These are phyloP conservation scores for Sporobolomyces roseus DNA, from an alignment of 768 basidiomycete genomes.

Conservation along the genomic window DNA sequence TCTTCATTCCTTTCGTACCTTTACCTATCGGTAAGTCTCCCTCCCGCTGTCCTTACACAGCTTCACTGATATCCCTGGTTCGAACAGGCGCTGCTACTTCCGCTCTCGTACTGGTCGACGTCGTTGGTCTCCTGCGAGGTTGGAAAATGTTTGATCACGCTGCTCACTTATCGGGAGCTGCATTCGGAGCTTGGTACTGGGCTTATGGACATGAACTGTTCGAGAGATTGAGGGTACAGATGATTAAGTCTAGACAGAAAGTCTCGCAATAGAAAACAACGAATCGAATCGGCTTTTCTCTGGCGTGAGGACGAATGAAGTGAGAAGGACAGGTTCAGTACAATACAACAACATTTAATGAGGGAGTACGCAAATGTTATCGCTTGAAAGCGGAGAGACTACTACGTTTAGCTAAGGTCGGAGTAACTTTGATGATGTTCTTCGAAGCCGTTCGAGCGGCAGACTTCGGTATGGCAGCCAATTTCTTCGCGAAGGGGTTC, in stretches of 20 bases:
- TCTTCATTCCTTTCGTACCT: constrained; percentile 40
- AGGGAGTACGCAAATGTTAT: neutral
- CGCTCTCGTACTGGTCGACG: constrained; percentile 26
- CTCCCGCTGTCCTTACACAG: too few species aligned
- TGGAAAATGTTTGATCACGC: constrained; percentile 41
- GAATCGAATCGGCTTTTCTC: neutral
- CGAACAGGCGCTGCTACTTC: constrained; percentile 18
- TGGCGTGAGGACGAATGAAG: too few species aligned
- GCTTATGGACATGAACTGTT: constrained; percentile 1
- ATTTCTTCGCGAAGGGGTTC: constrained; percentile 11
- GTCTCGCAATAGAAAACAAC: too few species aligned
- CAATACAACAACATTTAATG: neutral
- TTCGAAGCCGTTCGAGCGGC: neutral
- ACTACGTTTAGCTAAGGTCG: neutral
- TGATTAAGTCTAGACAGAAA: neutral
- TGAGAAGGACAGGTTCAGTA: neutral
- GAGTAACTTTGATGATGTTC: neutral
- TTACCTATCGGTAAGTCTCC: constrained; percentile 30
- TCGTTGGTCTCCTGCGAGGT: constrained; percentile 32
- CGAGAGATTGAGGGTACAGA: constrained; percentile 1
- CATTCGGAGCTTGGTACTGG: constrained; percentile 5
- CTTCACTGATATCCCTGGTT: neutral
- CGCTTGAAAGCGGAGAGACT: constrained; percentile 10
- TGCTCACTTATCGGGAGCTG: constrained; percentile 27
- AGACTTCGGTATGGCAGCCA: neutral